Conservation (phyloP, 2,329 filamentous ascomycete species). For the Endocalyx cinctus region DNA sequence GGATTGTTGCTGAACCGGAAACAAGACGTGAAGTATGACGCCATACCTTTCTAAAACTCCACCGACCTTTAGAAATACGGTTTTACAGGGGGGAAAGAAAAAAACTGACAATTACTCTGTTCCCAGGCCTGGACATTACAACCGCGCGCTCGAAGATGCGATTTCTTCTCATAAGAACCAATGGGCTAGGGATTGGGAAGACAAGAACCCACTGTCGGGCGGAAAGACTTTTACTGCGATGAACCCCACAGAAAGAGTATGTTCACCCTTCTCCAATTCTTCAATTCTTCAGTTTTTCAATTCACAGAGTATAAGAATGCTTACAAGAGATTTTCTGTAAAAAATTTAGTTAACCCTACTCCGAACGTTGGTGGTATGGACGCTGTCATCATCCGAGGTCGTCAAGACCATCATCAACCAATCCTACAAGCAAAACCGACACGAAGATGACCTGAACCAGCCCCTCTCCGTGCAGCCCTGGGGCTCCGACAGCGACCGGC, state of each 20-base stretch:
- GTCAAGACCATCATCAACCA: conserved; percentile 79
- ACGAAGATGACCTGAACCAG: conserved; percentile 76
- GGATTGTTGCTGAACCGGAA: conserved; percentile 91
- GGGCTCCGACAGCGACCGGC: conserved; percentile 85
- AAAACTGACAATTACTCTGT: no score
- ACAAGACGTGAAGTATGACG: conserved; percentile 91
- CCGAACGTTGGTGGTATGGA: conserved; percentile 80
- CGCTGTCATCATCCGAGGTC: conserved; percentile 79
- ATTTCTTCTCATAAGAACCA: conserved; percentile 78
- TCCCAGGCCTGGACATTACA: conserved; percentile 89
- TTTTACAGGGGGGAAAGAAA: no score
- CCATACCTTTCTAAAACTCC: conserved; percentile 18
- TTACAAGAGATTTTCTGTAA: no score
- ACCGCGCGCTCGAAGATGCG: conserved; percentile 89
- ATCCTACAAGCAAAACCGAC: conserved; percentile 81
- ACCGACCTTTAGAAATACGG: no score
- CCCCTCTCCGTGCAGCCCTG: conserved; percentile 85
- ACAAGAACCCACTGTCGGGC: conserved; percentile 76
- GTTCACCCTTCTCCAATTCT: conserved; percentile 17
- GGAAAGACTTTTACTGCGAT: conserved; percentile 78
- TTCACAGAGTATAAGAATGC: no score
- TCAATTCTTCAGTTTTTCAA: no score
- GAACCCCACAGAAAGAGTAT: conserved; percentile 75
- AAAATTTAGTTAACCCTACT: conserved; percentile 69
- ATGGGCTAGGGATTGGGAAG: conserved; percentile 82